Conservation (phyloP, 2,329 filamentous ascomycete genomes). For the Lachnellula hyalina region DNA sequence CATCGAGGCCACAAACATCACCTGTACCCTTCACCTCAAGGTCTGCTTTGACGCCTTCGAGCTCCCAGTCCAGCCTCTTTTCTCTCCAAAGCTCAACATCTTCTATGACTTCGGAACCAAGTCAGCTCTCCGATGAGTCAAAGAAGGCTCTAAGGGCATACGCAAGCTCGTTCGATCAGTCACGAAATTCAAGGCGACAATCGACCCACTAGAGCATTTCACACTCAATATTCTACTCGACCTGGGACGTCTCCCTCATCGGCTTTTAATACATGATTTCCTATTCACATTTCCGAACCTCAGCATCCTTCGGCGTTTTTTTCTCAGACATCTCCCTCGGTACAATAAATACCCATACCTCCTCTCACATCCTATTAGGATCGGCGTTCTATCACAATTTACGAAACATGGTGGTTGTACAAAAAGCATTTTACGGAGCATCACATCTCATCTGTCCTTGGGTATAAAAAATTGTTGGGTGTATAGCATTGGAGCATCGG, state of each 20-base stretch:
- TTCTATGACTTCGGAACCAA: constrained; percentile 46
- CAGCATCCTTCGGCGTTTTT: constrained; percentile 24
- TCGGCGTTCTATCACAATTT: constrained; percentile 24
- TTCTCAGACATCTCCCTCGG: constrained; percentile 12
- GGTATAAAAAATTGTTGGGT: constrained; percentile 23
- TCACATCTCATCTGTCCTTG: constrained; percentile 20
- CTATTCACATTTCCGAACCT: constrained; percentile 10
- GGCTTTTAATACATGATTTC: constrained; percentile 6
- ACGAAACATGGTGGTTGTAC: constrained; percentile 24
- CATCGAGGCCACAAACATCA: constrained; percentile 43
- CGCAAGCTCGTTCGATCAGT: constrained; percentile 80
- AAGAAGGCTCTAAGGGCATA: constrained; percentile 79
- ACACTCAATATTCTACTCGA: neutral
- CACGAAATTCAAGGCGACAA: constrained; percentile 30
- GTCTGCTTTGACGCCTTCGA: constrained; percentile 60
- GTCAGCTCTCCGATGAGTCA: constrained; percentile 67
- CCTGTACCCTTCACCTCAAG: constrained; percentile 34
- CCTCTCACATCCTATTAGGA: constrained; percentile 23
- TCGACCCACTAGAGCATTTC: constrained; percentile 25
- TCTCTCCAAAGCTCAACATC: constrained; percentile 64
- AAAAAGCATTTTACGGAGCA: constrained; percentile 28
- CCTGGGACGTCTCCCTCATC: neutral
- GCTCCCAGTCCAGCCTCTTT: constrained; percentile 78
- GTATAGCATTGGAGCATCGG: constrained; percentile 19
- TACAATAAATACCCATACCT: constrained; percentile 27